A percentile compares a stretch with the other conserved stretches of the same genome.
Conservation (phyloP, 176 grass and related monocot genomes). For the Cymbopogon citratus region DNA sequence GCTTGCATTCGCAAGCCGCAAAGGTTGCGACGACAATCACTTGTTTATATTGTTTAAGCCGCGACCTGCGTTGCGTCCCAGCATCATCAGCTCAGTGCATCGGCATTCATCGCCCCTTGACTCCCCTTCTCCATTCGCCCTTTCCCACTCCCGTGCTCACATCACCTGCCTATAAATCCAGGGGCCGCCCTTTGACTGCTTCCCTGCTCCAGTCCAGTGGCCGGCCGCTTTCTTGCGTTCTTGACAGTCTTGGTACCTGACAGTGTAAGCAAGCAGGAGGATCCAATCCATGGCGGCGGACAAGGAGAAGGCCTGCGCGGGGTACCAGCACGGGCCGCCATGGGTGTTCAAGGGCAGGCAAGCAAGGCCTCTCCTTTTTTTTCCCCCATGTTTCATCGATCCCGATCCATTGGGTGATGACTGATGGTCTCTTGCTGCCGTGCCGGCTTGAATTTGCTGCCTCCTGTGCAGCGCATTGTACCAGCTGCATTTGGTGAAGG, state of each 20-base stretch:
- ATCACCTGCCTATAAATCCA: not conserved
- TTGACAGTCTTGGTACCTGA: too few relatives aligned
- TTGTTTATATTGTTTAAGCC: conserved; percentile 3
- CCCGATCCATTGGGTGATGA: not conserved
- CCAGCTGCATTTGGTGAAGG: conserved; percentile 97
- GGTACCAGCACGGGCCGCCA: conserved; percentile 62
- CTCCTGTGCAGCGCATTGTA: conserved; percentile 61
- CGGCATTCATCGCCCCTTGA: conserved; percentile 30
- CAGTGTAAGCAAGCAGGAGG: not conserved
- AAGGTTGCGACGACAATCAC: not conserved
- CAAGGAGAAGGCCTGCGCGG: not conserved
- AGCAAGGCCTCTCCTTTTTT: not conserved
- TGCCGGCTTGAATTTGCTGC: not conserved
- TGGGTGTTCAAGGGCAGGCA: conserved; percentile 95
- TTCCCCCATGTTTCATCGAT: not conserved
- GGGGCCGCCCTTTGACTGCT: not conserved
- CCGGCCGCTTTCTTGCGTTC: not conserved
- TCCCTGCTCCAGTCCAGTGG: not conserved
- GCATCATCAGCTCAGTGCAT: conserved; percentile 24
- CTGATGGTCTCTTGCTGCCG: not conserved
- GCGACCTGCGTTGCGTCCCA: conserved; percentile 5
- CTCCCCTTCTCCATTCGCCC: not conserved
- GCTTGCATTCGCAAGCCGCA: not conserved
- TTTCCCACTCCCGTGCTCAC: not conserved
- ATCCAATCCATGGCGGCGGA: conserved; percentile 42